Percentiles rank a stretch among this genome's conserved stretches.
Evolutionary conservation across 345 rosid genomes (phyloP).

Genomic region (Eutrema yunnanense): DNA sequence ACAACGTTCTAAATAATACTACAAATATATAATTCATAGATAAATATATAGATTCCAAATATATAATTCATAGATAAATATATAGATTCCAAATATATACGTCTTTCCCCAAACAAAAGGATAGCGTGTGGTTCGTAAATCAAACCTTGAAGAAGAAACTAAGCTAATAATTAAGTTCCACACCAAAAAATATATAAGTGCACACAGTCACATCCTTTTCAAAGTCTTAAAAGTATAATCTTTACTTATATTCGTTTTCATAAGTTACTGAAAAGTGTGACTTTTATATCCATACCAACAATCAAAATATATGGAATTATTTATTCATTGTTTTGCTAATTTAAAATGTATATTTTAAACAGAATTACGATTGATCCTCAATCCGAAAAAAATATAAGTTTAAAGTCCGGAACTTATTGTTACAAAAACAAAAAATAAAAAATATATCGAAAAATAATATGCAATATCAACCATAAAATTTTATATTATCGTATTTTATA

Average conservation of each 20-base stretch:
- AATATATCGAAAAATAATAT: neutral
- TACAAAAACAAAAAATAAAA: neutral
- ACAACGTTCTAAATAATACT: constrained; percentile 11
- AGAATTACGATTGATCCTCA: neutral
- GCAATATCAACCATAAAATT: neutral
- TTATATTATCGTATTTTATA: neutral
- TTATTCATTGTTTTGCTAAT: neutral
- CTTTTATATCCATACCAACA: constrained; percentile 19
- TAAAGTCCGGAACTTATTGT: too few species aligned
- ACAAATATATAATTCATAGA: neutral
- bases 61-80: neutral
- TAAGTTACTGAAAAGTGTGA: constrained; percentile 23
- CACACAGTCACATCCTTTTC: constrained; percentile 30
- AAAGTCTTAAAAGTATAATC: constrained; percentile 13
- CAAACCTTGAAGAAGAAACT: constrained; percentile 21
- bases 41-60: neutral
- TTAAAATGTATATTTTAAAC: neutral
- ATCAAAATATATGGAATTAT: neutral
- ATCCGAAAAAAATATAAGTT: too few species aligned
- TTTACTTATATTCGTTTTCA: constrained; percentile 22
- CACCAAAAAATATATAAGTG: neutral
- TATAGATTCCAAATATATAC: neutral
- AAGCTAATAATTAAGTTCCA: constrained; percentile 17
- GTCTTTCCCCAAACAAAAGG: constrained; percentile 19
- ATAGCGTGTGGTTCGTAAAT: constrained; percentile 31